These are phyloP conservation scores for Amaranthus cruentus DNA, from an alignment of 148 eudicot genomes.

Conservation along the genomic window DNA sequence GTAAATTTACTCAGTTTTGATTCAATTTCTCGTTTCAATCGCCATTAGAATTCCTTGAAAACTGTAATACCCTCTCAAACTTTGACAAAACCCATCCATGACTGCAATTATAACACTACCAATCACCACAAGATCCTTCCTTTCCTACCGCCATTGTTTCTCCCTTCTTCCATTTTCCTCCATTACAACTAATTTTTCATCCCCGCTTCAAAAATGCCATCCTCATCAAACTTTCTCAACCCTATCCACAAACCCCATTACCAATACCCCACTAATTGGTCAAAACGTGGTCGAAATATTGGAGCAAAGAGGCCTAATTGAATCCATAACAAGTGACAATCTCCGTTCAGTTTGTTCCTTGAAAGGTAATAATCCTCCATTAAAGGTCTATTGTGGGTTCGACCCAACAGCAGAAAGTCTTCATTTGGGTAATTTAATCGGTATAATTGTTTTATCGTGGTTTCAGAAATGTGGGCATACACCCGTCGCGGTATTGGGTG, in stretches of 20 bases:
- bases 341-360: conserved; percentile 41
- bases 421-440: conserved; percentile 79
- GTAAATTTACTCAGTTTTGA: too few species aligned
- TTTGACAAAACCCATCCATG: conserved; percentile 2
- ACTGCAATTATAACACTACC: conserved; percentile 5
- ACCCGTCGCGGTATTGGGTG: conserved; percentile 70
- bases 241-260: neutral
- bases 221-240: neutral
- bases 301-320: conserved; percentile 65
- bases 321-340: conserved; percentile 55
- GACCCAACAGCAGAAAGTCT: conserved; percentile 90
- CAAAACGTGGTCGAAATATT: conserved; percentile 58
- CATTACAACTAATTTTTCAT: neutral
- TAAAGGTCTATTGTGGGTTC: conserved; percentile 77
- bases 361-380: conserved; percentile 24
- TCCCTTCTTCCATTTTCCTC: neutral
- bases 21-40: too few species aligned
- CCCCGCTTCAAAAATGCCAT: neutral
- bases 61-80: too few species aligned
- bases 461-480: conserved; percentile 73
- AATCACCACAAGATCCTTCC: conserved; percentile 3
- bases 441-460: conserved; percentile 81
- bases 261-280: neutral
- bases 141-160: conserved; percentile 7
- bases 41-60: too few species aligned